Conservation (phyloP, 441 rosid species). For the Codiaeum variegatum region DNA sequence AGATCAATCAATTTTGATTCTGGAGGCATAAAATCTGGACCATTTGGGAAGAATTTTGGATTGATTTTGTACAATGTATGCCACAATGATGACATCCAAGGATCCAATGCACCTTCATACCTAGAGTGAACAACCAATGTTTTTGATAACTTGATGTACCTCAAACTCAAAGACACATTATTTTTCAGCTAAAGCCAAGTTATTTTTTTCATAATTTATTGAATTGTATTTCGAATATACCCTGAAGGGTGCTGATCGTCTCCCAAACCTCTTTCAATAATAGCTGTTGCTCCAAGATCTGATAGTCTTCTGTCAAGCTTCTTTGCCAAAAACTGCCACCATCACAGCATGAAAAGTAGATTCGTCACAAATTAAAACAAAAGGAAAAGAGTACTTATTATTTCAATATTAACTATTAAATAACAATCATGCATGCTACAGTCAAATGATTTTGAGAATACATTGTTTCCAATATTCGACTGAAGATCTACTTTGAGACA, state of each 20-base stretch:
- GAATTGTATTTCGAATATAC: constrained; percentile 37
- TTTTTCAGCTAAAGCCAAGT: constrained; percentile 1
- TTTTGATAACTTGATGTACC: background rate
- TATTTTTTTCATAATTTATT: background rate
- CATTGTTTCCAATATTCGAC: background rate
- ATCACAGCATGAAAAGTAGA: constrained; percentile 19
- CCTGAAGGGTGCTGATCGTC: constrained; percentile 98
- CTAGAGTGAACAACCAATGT: constrained; percentile 33
- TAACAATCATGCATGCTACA: background rate
- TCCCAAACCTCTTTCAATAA: constrained; percentile 83
- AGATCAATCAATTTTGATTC: constrained; percentile 46
- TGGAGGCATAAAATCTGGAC: constrained; percentile 49
- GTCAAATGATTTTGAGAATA: constrained; percentile 4
- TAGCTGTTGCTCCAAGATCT: constrained; percentile 69
- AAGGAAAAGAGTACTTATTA: background rate
- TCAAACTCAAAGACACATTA: constrained; percentile 1
- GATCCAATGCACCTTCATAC: constrained; percentile 91
- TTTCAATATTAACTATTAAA: constrained; percentile 2
- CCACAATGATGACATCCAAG: constrained; percentile 93
- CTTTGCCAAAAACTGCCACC: constrained; percentile 90
- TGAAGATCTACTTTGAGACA: background rate
- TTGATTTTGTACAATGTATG: constrained; percentile 44
- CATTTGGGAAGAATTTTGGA: constrained; percentile 64
- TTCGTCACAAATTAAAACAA: constrained; percentile 3
- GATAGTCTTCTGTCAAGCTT: constrained; percentile 85